Base-by-base conservation (phyloP, 768 basidiomycete genomes). In the Mycena filopes region DNA sequence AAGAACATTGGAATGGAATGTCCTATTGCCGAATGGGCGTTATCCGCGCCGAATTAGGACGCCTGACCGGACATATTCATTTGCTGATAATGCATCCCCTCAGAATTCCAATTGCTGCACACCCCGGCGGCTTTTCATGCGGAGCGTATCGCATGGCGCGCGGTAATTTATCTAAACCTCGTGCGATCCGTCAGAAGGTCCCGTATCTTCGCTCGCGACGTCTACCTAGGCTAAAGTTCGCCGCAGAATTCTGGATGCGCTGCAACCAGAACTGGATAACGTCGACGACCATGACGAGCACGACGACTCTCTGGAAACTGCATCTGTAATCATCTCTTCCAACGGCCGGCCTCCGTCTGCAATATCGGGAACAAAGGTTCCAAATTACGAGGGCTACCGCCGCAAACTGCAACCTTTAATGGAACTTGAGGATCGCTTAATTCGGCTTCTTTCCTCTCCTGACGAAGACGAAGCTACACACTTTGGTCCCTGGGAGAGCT, bases 111-210 rank as follows among this genome's bases (percentile, higher is more conserved):
- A 76, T 83, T 95, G 15, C 77, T 94, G 73, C 92, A 95, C 74
- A 84, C 90, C 1, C 90, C 90, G 11, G 87, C 86, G 38, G 86
- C 90, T 40, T 94, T 95, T 76, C 87, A 86, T 68, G 87, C 89
- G 20, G 93, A 95, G 74, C 84, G 93, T 66, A 87, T 92, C 59
- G 91, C 93, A 28, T 95, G 93, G 93, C 87, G 93, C 55, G 86
- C 91, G 53, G 93, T 95, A 70, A 91, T 95, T 72, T 95, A 95
- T 79, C 85, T 95, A 65, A 95, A 95, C 77, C 83, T 95, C 67
- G 90, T 94, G 64, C 89, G 89, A 74, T 95, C 93, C 65, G 79
- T 95, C 71, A 88, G 89, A 72, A 87, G 90, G 90, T 89, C 74
- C 40, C 67, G 82, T 48, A 62, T 42, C 26, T 61, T 55, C 47